Evolutionary conservation across 164 flowering plant genomes (phyloP).

Genomic region (Dillenia turbinata): DNA sequence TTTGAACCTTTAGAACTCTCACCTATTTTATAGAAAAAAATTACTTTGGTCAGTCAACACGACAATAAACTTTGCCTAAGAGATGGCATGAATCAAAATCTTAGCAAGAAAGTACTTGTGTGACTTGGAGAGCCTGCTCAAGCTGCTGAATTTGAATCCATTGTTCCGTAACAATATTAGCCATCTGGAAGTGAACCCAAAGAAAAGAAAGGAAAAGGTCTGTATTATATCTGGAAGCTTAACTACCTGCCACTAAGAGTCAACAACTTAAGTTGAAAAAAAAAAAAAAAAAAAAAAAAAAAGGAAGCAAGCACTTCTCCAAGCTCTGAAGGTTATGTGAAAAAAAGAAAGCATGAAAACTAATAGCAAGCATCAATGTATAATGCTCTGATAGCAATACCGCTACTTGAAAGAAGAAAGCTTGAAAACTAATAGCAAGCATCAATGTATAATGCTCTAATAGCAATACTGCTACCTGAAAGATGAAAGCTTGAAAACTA

Average conservation of each 20-base stretch:
- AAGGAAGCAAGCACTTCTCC: neutral
- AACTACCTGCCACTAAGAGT: too few species aligned
- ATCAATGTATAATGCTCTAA: too few species aligned
- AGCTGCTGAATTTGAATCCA: slow-evolving; percentile 90
- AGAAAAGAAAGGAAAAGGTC: neutral
- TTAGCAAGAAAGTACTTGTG: slow-evolving; percentile 35
- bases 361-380: neutral
- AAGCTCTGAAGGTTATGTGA: neutral
- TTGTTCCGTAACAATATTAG: slow-evolving; percentile 62
- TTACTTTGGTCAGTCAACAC: neutral
- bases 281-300: neutral
- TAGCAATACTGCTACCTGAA: too few species aligned
- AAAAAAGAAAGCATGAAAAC: neutral
- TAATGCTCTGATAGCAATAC: too few species aligned
- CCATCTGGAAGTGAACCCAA: slow-evolving; percentile 39
- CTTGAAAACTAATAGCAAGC: too few species aligned
- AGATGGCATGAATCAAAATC: neutral
- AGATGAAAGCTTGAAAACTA: too few species aligned
- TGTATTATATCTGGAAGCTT: neutral
- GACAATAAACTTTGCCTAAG: neutral
- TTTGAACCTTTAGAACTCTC: slow-evolving; percentile 30
- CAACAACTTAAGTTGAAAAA: neutral
- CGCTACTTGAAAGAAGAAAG: too few species aligned
- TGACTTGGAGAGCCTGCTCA: slow-evolving; percentile 75
- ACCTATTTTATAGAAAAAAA: slow-evolving; percentile 27